These are phyloP conservation scores for Xylariomycetidae sp. DNA, from an alignment of 2,329 filamentous ascomycete species.

Conservation along the genomic window DNA sequence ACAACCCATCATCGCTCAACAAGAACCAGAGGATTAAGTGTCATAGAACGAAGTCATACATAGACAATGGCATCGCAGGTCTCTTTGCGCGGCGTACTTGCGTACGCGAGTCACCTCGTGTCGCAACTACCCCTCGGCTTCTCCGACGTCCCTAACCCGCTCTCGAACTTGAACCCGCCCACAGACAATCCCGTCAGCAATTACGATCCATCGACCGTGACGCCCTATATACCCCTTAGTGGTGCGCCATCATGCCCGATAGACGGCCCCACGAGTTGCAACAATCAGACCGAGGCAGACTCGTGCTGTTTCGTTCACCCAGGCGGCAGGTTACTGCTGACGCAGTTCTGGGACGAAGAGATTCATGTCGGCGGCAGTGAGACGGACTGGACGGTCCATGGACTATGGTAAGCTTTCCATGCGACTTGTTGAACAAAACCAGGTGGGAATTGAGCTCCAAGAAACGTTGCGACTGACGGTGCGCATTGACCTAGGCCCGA, in stretches of 20 bases:
- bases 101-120: conserved; percentile 29
- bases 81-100: conserved; percentile 28
- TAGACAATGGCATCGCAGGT: no score
- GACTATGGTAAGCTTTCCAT: conserved; percentile 33
- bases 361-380: conserved; percentile 35
- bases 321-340: conserved; percentile 35
- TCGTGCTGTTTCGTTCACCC: conserved; percentile 40
- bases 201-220: conserved; percentile 12
- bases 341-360: conserved; percentile 40
- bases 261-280: conserved; percentile 37
- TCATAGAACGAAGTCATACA: no score
- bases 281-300: conserved; percentile 32
- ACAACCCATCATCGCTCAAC: no score
- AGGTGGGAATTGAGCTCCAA: no score
- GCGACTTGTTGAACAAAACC: no score
- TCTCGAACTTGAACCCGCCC: conserved; percentile 17
- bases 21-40: no score
- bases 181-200: conserved; percentile 8
- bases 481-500: conserved; percentile 41
- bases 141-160: conserved; percentile 15
- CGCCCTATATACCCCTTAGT: conserved; percentile 31
- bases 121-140: conserved; percentile 26
- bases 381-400: conserved; percentile 40
- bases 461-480: no score
- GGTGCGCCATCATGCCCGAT: conserved; percentile 35